Evolutionary conservation across 768 basidiomycete genomes (phyloP).

Genomic region (Rhizopogon vinicolor): DNA sequence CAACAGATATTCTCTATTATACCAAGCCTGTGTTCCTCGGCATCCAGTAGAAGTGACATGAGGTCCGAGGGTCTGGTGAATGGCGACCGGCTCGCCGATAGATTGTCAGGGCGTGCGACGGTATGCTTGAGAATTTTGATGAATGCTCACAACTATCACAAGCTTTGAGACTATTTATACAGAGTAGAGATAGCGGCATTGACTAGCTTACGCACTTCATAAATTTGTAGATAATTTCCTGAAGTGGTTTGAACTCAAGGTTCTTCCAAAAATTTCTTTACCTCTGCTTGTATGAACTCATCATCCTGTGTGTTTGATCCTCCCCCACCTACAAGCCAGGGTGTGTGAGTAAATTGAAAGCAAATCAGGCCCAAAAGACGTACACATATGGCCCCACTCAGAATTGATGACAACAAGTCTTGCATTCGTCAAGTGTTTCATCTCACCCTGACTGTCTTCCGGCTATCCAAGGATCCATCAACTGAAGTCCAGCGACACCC

Average conservation of each 20-base stretch:
- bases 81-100: background rate
- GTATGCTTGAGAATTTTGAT: background rate
- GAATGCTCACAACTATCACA: background rate
- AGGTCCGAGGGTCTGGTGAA: background rate
- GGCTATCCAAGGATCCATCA: conserved; percentile 31
- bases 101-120: background rate
- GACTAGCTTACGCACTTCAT: background rate
- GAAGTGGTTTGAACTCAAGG: conserved; percentile 1
- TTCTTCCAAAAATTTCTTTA: conserved; percentile 43
- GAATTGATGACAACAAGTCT: conserved; percentile 48
- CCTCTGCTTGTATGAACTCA: conserved; percentile 37
- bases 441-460: conserved; percentile 48
- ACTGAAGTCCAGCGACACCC: background rate
- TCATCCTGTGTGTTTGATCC: conserved; percentile 35
- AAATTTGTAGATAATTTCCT: background rate
- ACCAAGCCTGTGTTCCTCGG: background rate
- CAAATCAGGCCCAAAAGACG: conserved; percentile 5
- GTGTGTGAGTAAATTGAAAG: background rate
- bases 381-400: conserved; percentile 55
- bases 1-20: no score
- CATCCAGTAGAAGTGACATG: background rate
- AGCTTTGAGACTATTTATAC: background rate
- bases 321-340: conserved; percentile 34
- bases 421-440: conserved; percentile 35
- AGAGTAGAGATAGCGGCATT: no score